Conservation (phyloP, 2,329 filamentous ascomycete species). For the Aspergillus sergii region DNA sequence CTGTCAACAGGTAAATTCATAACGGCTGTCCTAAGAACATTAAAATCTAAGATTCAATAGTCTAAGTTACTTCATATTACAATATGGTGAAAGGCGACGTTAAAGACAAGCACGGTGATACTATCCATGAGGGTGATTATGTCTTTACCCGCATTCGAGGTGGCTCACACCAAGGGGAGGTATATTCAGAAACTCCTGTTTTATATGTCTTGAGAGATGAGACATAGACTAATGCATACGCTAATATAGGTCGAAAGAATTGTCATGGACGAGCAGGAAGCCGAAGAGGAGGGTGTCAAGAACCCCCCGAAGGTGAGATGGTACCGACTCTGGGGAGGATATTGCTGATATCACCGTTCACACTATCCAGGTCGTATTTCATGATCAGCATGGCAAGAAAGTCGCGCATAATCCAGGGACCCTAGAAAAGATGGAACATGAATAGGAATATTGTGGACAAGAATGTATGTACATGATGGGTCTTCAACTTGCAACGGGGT, state of each 20-base stretch:
- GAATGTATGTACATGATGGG: neutral
- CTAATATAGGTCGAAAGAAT: constrained; percentile 1
- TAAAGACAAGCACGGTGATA: constrained; percentile 7
- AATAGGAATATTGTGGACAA: neutral
- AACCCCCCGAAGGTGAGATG: constrained; percentile 5
- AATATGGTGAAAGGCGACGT: constrained; percentile 4
- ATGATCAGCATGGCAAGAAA: constrained; percentile 8
- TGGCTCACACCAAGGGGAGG: constrained; percentile 5
- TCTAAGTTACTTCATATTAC: too few species aligned
- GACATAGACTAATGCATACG: neutral
- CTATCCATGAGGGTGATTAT: constrained; percentile 5
- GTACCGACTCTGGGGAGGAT: neutral
- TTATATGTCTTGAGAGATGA: neutral
- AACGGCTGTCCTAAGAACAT: too few species aligned
- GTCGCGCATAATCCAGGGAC: constrained; percentile 8
- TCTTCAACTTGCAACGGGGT: neutral
- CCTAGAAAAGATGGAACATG: constrained; percentile 2
- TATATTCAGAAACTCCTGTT: neutral
- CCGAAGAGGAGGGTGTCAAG: constrained; percentile 5
- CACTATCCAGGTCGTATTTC: constrained; percentile 1
- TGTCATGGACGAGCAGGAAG: neutral
- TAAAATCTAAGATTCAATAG: too few species aligned
- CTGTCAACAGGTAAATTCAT: too few species aligned
- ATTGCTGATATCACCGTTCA: neutral
- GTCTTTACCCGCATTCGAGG: constrained; percentile 9